Evolutionary conservation across 805 yeast species (phyloP), one percentile per base, ranked within the genome.

Genomic region (Candida tallmaniae): DNA sequence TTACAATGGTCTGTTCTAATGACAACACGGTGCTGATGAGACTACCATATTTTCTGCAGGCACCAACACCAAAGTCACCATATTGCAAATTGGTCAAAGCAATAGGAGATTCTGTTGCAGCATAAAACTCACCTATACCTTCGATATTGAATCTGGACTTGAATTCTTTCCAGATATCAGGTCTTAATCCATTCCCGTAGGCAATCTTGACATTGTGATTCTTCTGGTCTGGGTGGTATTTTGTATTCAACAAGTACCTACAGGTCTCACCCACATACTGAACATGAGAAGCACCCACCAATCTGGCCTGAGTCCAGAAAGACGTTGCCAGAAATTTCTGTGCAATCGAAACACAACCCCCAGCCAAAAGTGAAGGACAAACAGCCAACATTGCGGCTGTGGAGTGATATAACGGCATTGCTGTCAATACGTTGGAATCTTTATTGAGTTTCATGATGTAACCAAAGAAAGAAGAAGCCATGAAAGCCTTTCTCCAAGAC

Each of bases 251-350:
- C 39, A 89, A 68, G 51, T 88, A 90, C 31, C 97, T 74, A 57
- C 97, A 86, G 21, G 87, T 88, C 58, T 89, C 97, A 12, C 97
- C 97, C 12, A 89, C 97, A 49, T 89, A 89, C 59, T 89, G 96
- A 35, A 87, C 73, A 42, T 84, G 85, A 4, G 95, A 84, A 3
- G 96, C 84, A 2, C 68, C 58, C 10, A 80, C 58, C 23, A 84
- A 51, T 45, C 71, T 78, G 3, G 83, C 89, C 58, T 90, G 96
- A 12, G 88, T 80, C 97, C 97, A 89, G 58, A 85, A 87, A 4
- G 84, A 76, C 3, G 82, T 70, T 5, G 90, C 80, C 1, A 95
- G 83, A 56, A 90, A 89, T 56, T 83, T 85, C 44, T 79, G 80
- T 18, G 90, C 79, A 16, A 90, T 56, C 0, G 93, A 83, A 31